Evolutionary conservation across 768 basidiomycete species (phyloP).

Genomic region (Kockovaella imperatae): DNA sequence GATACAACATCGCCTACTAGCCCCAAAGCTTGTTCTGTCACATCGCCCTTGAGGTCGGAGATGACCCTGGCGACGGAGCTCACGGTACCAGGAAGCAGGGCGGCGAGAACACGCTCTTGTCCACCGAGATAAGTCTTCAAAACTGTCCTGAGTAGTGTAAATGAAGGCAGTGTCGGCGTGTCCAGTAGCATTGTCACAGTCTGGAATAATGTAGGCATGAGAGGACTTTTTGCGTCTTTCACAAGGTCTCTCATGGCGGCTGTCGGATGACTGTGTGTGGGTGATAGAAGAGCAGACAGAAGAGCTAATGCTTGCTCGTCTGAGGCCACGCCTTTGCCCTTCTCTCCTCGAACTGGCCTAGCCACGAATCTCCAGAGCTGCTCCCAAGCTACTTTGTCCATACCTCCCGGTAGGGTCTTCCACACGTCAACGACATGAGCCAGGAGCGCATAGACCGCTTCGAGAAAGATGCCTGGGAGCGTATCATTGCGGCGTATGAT

Average conservation of each 20-base stretch:
- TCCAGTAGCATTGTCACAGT: constrained; percentile 60
- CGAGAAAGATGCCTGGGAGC: constrained; percentile 72
- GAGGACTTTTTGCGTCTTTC: constrained; percentile 21
- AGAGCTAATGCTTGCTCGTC: constrained; percentile 74
- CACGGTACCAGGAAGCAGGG: constrained; percentile 71
- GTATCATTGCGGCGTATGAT: constrained; percentile 69
- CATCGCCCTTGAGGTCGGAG: constrained; percentile 25
- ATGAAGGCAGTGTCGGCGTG: constrained; percentile 53
- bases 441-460: constrained; percentile 60
- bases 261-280: constrained; percentile 30
- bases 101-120: constrained; percentile 48
- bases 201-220: constrained; percentile 73
- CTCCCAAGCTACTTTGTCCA: constrained; percentile 65
- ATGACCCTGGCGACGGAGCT: constrained; percentile 56
- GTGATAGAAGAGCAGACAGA: constrained; percentile 56
- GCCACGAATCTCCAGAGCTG: constrained; percentile 58
- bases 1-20: constrained; percentile 25
- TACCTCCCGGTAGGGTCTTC: constrained; percentile 49
- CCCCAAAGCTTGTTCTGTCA: constrained; percentile 12
- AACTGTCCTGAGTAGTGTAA: constrained; percentile 59
- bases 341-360: constrained; percentile 55
- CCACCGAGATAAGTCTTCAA: constrained; percentile 50
- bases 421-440: constrained; percentile 62
- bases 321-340: constrained; percentile 60
- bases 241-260: constrained; percentile 14